Conservation (phyloP, 2,329 filamentous ascomycete species). For the Aureobasidium namibiae region DNA sequence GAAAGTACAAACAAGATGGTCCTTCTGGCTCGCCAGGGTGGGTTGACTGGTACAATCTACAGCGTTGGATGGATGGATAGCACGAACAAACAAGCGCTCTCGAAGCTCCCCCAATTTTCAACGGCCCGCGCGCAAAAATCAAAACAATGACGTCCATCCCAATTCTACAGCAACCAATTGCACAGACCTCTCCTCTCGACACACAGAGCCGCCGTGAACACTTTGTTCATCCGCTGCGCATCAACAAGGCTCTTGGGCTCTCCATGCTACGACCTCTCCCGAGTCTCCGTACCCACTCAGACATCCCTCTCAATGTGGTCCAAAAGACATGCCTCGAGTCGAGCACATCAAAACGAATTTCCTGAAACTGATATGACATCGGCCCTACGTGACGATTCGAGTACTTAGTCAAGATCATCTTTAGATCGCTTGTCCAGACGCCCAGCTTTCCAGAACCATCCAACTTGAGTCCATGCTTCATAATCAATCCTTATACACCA, state of each 20-base stretch:
- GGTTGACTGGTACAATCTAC: background rate
- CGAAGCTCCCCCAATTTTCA: background rate
- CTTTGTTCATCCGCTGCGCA: background rate
- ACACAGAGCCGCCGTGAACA: background rate
- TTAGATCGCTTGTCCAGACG: background rate
- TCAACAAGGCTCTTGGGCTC: background rate
- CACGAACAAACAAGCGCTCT: background rate
- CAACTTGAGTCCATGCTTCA: background rate
- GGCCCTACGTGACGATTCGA: background rate
- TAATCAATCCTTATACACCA: background rate
- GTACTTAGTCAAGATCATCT: background rate
- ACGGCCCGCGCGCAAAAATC: background rate
- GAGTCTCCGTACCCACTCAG: too few relatives aligned
- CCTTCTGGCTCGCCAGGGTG: background rate
- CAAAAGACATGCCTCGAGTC: background rate
- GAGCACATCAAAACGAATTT: background rate
- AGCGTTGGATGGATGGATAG: background rate
- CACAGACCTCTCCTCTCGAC: background rate
- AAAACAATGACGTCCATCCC: background rate
- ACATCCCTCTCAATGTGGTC: too few relatives aligned
- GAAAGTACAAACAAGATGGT: background rate
- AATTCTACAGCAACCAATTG: background rate
- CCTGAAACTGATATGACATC: background rate
- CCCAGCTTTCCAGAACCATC: slow-evolving; percentile 4
- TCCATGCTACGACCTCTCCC: too few relatives aligned